A percentile compares a stretch with the other conserved stretches of the same genome.
Conservation (phyloP, 192 early-diverging fungal species). For the Coemansia sp. region DNA sequence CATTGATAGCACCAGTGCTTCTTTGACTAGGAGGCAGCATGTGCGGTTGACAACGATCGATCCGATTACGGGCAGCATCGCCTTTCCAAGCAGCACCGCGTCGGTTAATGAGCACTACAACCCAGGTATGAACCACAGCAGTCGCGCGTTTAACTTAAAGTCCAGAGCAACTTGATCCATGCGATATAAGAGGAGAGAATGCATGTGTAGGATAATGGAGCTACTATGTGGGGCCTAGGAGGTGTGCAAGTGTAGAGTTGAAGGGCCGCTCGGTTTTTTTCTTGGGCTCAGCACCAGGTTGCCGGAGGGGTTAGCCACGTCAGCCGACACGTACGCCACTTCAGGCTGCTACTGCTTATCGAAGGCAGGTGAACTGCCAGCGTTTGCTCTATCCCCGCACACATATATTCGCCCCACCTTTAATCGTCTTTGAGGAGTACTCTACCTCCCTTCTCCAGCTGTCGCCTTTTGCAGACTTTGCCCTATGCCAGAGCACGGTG, state of each 20-base stretch:
- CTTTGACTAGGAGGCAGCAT: conserved; percentile 19
- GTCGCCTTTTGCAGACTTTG: background rate
- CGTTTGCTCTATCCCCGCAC: conserved; percentile 8
- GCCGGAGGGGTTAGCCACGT: background rate
- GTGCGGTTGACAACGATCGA: conserved; percentile 47
- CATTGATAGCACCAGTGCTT: background rate
- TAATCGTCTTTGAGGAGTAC: background rate
- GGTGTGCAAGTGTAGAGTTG: background rate
- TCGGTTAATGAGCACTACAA: conserved; percentile 4
- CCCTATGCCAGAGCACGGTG: background rate
- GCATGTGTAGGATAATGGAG: background rate
- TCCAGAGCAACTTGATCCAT: background rate
- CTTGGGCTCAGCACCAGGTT: background rate
- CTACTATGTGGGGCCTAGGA: background rate
- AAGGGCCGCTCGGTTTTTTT: background rate
- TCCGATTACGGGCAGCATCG: conserved; percentile 38
- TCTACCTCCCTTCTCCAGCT: background rate
- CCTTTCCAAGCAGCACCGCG: background rate
- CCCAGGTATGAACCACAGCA: conserved; percentile 30
- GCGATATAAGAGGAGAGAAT: background rate
- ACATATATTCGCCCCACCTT: conserved; percentile 1
- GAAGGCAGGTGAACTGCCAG: background rate
- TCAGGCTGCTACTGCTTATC: background rate
- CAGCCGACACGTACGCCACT: background rate
- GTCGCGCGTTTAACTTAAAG: background rate